Base-by-base conservation (phyloP, 2,329 filamentous ascomycete genomes). In the Clonostachys rhizophaga region DNA sequence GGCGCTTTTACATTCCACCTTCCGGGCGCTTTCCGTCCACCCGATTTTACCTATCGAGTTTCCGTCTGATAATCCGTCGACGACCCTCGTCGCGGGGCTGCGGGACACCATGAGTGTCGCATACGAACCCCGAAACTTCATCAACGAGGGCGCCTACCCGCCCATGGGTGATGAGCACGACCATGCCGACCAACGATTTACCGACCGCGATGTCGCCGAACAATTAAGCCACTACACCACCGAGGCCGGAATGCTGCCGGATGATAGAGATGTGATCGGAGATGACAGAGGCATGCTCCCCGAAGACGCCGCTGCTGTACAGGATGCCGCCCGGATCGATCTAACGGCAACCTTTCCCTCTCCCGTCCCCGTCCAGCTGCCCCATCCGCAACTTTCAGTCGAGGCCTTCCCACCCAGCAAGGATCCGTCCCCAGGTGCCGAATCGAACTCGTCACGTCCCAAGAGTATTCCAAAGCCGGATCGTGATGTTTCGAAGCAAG, bases 401-500 rank as follows among this genome's bases (percentile, higher is more conserved):
- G 49, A 12, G 18, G 18, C 20, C 17, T 54, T 61, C 17, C 24
- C 8, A 30, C 62, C 64, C 33, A 61, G 61, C 47, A 68, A 67
- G 41, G 65, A 67, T 14, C 52, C 60, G 2, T 65, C 63, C 5
- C 65, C 62, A 2, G 54, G 50, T 11, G 53, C 55, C 3, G 59
- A 54, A 5, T 68, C 66, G n/a, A 61, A 64, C 12, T 56, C 60
- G 13, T 57, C 63, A 1, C 72, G 78, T 20, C 65, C 68, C 53
- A 81, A 80, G 60, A 65, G 75, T 5, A 77, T 84, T 13, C 67
- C 73, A 5, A 85, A 85, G 55, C 82, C 81, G 1, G 73, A 79
- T 33, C 76, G 82, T 34, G 67, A 76, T 37, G 72, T 75, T 1
- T 68, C 68, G 5, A 83, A 83, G 65, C 90, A 90, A 54, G 62